Percentiles rank a stretch among this genome's conserved stretches.
phyloP scores from a whole-genome alignment of 1,284 basidiomycete species.

The Melampsora occidentalis region DNA sequence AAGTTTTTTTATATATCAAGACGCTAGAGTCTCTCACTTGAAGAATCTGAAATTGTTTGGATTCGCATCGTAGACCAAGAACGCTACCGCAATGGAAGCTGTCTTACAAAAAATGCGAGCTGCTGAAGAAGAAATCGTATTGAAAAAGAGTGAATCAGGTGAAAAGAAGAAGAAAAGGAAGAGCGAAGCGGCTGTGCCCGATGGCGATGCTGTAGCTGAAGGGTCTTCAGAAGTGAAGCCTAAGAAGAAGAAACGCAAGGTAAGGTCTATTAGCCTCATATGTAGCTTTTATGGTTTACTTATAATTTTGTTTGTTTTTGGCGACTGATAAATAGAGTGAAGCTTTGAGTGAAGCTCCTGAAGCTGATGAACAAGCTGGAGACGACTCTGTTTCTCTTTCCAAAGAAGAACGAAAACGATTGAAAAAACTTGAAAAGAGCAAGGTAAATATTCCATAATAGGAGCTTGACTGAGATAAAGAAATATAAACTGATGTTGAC shows the following conservation, averaged over 20 bases:
- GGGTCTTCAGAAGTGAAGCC: neutral
- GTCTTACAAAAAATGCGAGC: constrained; percentile 37
- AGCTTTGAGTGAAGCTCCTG: neutral
- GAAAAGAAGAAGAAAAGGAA: constrained; percentile 4
- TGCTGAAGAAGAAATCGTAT: constrained; percentile 24
- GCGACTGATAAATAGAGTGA: neutral
- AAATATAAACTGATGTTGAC: too few species aligned
- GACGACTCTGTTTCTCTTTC: neutral
- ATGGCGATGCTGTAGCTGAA: neutral
- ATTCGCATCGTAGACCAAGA: constrained; percentile 23
- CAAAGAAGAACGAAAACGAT: neutral
- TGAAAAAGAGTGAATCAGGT: constrained; percentile 2
- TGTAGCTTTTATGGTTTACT: too few species aligned
- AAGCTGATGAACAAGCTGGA: neutral
- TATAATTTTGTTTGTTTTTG: too few species aligned
- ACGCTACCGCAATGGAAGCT: constrained; percentile 34
- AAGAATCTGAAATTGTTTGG: neutral
- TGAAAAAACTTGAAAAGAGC: constrained; percentile 2
- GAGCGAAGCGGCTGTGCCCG: neutral
- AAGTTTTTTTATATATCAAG: neutral
- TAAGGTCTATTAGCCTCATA: neutral
- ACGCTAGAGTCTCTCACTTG: neutral
- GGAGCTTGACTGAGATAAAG: too few species aligned
- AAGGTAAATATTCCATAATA: neutral
- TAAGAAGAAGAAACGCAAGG: constrained; percentile 4